These are phyloP conservation scores for Oryza meridionalis DNA, from an alignment of 176 grass and related monocot species.

Conservation along the genomic window DNA sequence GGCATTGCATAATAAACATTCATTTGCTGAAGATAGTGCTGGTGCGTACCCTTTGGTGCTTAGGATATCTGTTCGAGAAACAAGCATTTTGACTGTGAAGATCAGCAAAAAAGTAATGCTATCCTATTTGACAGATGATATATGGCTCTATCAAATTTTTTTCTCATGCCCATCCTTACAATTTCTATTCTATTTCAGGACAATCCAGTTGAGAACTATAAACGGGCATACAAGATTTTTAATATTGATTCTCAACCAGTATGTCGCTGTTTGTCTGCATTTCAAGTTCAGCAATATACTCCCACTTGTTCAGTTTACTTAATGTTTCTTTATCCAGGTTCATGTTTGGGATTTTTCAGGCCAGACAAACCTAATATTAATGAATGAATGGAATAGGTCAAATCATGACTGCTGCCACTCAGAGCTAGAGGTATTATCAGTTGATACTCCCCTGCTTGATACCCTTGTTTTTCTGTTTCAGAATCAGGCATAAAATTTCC, in stretches of 20 bases:
- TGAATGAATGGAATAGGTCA: slow-evolving; percentile 92
- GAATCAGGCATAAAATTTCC: slow-evolving; percentile 11
- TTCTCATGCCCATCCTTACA: slow-evolving; percentile 31
- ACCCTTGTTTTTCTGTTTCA: slow-evolving; percentile 17
- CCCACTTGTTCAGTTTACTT: slow-evolving; percentile 51
- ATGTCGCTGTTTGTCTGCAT: slow-evolving; percentile 54
- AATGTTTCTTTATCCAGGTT: slow-evolving; percentile 77
- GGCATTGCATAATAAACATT: slow-evolving; percentile 55
- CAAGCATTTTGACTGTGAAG: slow-evolving; percentile 74
- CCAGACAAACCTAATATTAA: slow-evolving; percentile 95
- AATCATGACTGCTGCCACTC: slow-evolving; percentile 63
- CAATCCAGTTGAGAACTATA: slow-evolving; percentile 86
- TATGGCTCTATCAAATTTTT: not conserved
- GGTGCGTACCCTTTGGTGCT: slow-evolving; percentile 88
- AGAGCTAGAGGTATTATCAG: slow-evolving; percentile 82
- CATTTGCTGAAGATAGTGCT: slow-evolving; percentile 50
- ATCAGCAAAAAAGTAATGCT: slow-evolving; percentile 86
- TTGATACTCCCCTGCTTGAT: not conserved
- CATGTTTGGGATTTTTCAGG: slow-evolving; percentile 99
- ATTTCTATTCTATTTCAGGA: slow-evolving; percentile 68
- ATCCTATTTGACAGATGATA: slow-evolving; percentile 25
- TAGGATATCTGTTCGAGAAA: slow-evolving; percentile 85
- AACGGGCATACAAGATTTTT: slow-evolving; percentile 92
- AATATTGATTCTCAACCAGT: slow-evolving; percentile 81
- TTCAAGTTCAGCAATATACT: slow-evolving; percentile 45